Evolutionary conservation across 2,329 filamentous ascomycete genomes (phyloP).

Genomic region (Alternaria brassicicola): DNA sequence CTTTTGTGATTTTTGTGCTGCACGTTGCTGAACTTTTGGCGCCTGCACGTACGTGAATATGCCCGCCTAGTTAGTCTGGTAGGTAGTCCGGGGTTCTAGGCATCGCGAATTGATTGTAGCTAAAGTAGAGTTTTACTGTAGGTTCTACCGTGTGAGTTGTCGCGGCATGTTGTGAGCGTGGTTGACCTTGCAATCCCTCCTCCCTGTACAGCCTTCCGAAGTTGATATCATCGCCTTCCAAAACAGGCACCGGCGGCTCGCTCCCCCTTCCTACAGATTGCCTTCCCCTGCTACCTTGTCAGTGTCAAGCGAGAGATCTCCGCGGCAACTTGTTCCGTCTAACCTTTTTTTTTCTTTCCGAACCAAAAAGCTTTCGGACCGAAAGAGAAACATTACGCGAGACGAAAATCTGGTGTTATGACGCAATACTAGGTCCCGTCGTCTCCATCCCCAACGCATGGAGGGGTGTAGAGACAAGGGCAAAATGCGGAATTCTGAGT

Average conservation of each 20-base stretch:
- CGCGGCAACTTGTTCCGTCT: neutral
- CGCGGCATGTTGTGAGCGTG: no score
- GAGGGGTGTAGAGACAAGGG: neutral
- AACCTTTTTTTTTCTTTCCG: neutral
- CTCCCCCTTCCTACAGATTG: neutral
- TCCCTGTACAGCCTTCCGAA: no score
- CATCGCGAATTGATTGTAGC: neutral
- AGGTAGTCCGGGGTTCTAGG: no score
- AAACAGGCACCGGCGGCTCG: neutral
- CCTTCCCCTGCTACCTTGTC: neutral
- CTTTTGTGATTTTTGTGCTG: no score
- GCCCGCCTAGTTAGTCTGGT: neutral
- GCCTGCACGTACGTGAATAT: neutral
- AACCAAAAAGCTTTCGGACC: neutral
- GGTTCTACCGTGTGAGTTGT: no score
- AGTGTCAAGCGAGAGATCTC: neutral
- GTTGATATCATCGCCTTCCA: neutral
- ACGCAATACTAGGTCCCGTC: neutral
- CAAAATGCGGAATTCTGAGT: neutral
- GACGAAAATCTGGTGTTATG: neutral
- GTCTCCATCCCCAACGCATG: neutral
- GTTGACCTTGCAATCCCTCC: no score
- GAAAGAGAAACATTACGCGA: neutral
- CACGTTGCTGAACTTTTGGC: no score
- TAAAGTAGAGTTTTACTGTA: no score